Percentiles rank a stretch among this genome's conserved stretches.
These are phyloP conservation scores for Selenicereus undatus DNA, from an alignment of 148 eudicot genomes.

Conservation along the genomic window DNA sequence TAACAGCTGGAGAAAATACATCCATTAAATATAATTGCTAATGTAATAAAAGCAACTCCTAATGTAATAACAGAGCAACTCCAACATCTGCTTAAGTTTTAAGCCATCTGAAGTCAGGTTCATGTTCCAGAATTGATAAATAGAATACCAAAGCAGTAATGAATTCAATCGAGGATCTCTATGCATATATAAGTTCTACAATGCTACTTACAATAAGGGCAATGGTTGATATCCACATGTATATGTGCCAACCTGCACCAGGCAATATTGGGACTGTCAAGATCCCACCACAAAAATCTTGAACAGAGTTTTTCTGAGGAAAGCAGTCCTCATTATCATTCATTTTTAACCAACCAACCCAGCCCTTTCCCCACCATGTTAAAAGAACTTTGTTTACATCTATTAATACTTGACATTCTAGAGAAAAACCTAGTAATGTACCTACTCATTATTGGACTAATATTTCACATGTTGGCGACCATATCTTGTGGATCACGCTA, in stretches of 20 bases:
- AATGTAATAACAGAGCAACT: background rate
- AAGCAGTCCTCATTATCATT: background rate
- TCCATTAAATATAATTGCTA: background rate
- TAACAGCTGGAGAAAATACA: constrained; percentile 15
- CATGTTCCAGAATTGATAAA: background rate
- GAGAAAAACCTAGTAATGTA: background rate
- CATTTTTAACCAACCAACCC: background rate
- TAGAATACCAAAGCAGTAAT: background rate
- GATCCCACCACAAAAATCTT: background rate
- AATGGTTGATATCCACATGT: constrained; percentile 24
- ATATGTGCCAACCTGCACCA: constrained; percentile 22
- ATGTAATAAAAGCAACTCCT: background rate
- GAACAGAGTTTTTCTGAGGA: background rate
- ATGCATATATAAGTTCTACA: background rate
- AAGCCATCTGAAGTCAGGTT: background rate
- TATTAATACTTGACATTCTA: background rate
- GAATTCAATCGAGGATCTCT: background rate
- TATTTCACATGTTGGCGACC: background rate
- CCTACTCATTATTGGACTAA: background rate
- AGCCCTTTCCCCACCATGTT: background rate
- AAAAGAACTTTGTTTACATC: background rate
- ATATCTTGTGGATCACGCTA: background rate
- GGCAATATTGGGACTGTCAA: background rate
- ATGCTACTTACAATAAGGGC: constrained; percentile 24
- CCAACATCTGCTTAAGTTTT: background rate